Evolutionary conservation across 192 early-diverging fungal genomes (phyloP).

Genomic region (Entophlyctis luteolus): DNA sequence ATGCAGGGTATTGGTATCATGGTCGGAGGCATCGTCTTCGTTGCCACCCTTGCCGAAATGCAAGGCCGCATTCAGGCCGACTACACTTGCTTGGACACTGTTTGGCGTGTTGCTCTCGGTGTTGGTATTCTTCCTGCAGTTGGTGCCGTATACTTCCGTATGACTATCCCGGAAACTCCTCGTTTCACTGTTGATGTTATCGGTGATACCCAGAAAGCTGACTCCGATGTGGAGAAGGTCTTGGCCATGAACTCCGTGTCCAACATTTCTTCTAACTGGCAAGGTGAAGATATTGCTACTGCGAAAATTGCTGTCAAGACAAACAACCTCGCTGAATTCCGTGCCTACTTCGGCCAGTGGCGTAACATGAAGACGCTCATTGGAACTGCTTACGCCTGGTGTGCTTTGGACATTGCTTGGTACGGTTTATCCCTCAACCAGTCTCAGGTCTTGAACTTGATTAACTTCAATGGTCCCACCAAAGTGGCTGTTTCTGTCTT

Average conservation of each 20-base stretch:
- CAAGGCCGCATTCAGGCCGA: constrained; percentile 63
- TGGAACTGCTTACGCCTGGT: constrained; percentile 45
- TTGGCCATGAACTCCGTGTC: background rate
- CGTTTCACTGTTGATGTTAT: constrained; percentile 67
- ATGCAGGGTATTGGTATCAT: constrained; percentile 92
- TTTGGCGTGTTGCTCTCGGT: constrained; percentile 87
- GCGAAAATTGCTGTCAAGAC: background rate
- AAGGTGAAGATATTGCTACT: background rate
- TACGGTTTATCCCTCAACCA: constrained; percentile 43
- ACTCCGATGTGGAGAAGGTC: background rate
- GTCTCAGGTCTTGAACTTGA: constrained; percentile 19
- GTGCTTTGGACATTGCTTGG: constrained; percentile 49
- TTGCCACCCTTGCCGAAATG: constrained; percentile 71
- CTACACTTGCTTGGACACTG: constrained; percentile 65
- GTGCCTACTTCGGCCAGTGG: background rate
- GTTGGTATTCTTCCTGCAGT: constrained; percentile 80
- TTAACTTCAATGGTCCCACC: constrained; percentile 32
- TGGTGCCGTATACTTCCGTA: constrained; percentile 79
- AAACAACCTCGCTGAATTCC: no score
- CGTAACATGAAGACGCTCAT: constrained; percentile 76
- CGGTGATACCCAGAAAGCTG: background rate
- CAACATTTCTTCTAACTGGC: background rate
- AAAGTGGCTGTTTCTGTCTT: constrained; percentile 13
- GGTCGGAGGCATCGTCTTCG: constrained; percentile 69
- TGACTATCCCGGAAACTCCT: constrained; percentile 91